Base-by-base conservation (phyloP, 2,329 filamentous ascomycete species). In the Daldinia sp. region DNA sequence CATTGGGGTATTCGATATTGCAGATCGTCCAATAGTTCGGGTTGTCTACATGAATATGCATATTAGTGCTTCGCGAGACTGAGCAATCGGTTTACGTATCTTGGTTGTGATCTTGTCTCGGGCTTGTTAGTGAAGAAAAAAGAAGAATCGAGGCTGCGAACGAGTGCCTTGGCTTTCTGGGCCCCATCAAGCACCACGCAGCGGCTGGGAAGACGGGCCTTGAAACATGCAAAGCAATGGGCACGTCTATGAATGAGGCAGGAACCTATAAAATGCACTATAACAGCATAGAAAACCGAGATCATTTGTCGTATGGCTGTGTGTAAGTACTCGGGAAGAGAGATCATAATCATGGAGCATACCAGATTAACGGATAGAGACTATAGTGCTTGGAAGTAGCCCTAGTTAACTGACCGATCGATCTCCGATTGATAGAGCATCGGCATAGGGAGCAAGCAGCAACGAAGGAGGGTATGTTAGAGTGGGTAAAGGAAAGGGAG, bases 1-100 rank as follows among this genome's bases (percentile, higher is more conserved):
- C 37, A 6, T 63, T 35, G 58, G 37, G 58, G 67, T 55, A 67
- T 67, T 63, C 46, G 51, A 60, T 48, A 56, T 65, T 65, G 67
- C 51, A 63, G 69, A 72, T 72, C 69, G 62, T 68, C 69, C 69
- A 72, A 72, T 72, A 72, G 56, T 66, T 44, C 56, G 51, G 51
- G 44, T 62, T 55, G 55, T 41, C 60, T 46, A 48, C 57, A 53
- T 69, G 63, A 35, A 58, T 54, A 55, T 55, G 56, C 46, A 67
- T 53, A 48, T 63, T 68, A 66, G 66, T 59, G 59, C 58, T 60
- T 54, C 56, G 50, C 44, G 63, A 70, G 59, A 62, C 46, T 64
- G 57, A 63, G 56, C 63, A 71, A 67, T 64, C 63, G 54, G 57
- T 60, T 56, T 46, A 60, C 48, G n/a, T 33, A 56, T 56, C 35